phyloP scores from a whole-genome alignment of 768 basidiomycete genomes.

The Lentinus brumalis region DNA sequence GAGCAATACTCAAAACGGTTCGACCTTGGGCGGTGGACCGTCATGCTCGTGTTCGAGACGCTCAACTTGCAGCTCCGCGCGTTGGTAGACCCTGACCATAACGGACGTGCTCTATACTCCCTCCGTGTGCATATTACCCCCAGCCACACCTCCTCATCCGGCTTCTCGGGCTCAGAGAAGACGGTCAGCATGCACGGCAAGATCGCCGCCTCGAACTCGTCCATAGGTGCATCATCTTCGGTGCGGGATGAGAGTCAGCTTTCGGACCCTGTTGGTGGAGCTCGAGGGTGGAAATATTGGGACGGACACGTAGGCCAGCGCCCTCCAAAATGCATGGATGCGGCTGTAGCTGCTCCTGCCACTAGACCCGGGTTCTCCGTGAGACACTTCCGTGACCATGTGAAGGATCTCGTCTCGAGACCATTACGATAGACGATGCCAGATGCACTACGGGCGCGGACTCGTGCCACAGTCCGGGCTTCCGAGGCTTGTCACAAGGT shows the following conservation, averaged over 20 bases:
- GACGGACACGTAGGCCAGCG: neutral
- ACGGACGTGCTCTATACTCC: neutral
- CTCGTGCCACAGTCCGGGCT: no score
- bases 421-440: no score
- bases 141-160: no score
- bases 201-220: neutral
- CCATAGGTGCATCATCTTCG: neutral
- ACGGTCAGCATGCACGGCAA: no score
- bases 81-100: neutral
- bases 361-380: no score
- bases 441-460: no score
- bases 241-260: neutral
- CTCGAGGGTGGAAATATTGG: neutral
- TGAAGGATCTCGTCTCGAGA: no score
- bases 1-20: neutral
- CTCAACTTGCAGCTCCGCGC: neutral
- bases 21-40: neutral
- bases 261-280: neutral
- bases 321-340: neutral
- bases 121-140: neutral
- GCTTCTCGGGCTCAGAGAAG: no score
- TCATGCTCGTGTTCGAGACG: neutral
- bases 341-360: no score
- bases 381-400: no score
- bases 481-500: no score